Evolutionary conservation across 768 basidiomycete species (phyloP).

Genomic region (Suillus subaureus): DNA sequence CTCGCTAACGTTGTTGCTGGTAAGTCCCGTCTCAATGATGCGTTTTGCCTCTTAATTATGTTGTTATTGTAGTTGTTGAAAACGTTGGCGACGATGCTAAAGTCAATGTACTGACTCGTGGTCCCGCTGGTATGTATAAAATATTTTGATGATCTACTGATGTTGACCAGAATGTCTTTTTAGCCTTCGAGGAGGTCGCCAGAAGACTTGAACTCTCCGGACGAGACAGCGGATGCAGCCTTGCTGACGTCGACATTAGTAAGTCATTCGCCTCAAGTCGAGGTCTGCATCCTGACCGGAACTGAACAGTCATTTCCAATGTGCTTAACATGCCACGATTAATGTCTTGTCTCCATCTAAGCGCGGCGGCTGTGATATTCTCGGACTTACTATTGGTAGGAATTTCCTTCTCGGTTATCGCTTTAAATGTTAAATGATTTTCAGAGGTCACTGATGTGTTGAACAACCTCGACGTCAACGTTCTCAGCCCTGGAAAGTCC

Average conservation of each 20-base stretch:
- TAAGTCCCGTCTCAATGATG: neutral
- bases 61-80: neutral
- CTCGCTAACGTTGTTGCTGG: fast-evolving
- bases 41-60: neutral
- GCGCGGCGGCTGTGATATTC: neutral
- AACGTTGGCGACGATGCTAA: neutral
- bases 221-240: neutral
- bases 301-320: neutral
- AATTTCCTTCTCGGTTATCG: neutral
- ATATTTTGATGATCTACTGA: no score
- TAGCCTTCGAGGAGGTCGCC: neutral
- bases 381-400: neutral
- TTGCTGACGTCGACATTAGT: neutral
- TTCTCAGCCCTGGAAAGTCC: neutral
- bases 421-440: neutral
- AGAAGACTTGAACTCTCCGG: neutral
- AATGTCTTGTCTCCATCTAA: neutral
- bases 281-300: neutral
- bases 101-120: neutral
- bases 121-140: neutral
- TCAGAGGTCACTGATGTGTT: neutral
- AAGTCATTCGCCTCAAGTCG: fast-evolving
- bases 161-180: neutral
- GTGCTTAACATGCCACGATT: neutral
- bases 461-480: no score